phyloP scores from a whole-genome alignment of 192 early-diverging fungal genomes.

The Linnemannia exigua region DNA sequence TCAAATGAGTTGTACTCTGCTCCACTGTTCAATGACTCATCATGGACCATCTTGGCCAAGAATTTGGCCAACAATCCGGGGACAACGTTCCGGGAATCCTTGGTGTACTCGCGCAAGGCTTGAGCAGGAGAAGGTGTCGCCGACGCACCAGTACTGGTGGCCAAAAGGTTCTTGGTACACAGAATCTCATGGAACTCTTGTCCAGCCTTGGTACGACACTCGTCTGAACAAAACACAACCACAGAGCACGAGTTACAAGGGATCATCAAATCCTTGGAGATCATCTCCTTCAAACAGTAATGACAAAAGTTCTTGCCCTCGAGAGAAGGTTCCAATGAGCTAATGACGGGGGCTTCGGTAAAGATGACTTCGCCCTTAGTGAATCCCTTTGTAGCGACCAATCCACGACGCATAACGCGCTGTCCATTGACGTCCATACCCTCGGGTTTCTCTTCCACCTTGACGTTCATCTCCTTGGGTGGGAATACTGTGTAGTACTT shows the following conservation, averaged over 20 bases:
- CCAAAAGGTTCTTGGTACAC: conserved; percentile 50
- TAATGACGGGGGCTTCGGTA: conserved; percentile 79
- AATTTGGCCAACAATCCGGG: conserved; percentile 88
- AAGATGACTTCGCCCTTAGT: conserved; percentile 81
- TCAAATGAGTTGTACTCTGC: conserved; percentile 83
- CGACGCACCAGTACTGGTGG: neutral
- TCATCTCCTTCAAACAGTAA: conserved; percentile 77
- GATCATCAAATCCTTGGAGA: conserved; percentile 43
- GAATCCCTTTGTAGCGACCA: conserved; percentile 80
- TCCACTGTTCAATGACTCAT: conserved; percentile 78
- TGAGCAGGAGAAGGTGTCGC: conserved; percentile 59
- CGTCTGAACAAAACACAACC: conserved; percentile 76
- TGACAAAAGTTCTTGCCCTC: conserved; percentile 79
- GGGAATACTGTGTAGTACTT: conserved; percentile 91
- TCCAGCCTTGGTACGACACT: conserved; percentile 70
- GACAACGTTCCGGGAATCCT: conserved; percentile 61
- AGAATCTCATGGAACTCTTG: conserved; percentile 76
- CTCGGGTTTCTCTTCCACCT: conserved; percentile 76
- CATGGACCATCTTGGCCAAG: conserved; percentile 84
- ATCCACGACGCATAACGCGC: conserved; percentile 74
- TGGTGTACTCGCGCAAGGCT: conserved; percentile 56
- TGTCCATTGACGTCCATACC: conserved; percentile 61
- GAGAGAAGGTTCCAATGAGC: conserved; percentile 73
- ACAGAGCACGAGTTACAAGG: conserved; percentile 71
- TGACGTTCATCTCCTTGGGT: conserved; percentile 76